phyloP scores from a whole-genome alignment of 2,329 filamentous ascomycete genomes.

The Chaetomiaceae sp. region DNA sequence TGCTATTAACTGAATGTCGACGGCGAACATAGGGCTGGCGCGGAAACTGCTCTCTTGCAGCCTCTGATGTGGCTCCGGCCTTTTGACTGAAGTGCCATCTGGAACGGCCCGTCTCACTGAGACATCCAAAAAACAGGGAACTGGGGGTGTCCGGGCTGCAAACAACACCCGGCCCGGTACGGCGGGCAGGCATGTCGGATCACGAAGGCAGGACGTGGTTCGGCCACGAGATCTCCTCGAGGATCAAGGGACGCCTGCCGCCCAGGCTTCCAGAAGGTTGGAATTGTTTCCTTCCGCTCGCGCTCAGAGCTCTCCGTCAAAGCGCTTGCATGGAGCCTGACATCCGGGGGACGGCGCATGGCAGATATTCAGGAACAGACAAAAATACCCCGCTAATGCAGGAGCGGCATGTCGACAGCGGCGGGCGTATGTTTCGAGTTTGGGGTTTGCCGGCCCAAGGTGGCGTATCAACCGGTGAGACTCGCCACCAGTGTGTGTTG shows the following conservation, averaged over 20 bases:
- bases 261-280: constrained; percentile 16
- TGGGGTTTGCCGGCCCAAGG: constrained; percentile 2
- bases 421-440: constrained; percentile 11
- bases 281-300: not conserved
- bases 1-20: too few species aligned
- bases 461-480: not conserved
- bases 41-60: too few species aligned
- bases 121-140: too few species aligned
- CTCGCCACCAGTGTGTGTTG: not conserved
- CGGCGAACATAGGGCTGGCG: too few species aligned
- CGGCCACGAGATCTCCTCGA: not conserved
- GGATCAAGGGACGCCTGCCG: not conserved
- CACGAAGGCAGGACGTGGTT: not conserved
- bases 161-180: too few species aligned
- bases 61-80: too few species aligned
- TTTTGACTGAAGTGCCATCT: too few species aligned
- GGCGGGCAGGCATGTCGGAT: too few species aligned
- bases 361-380: constrained; percentile 24
- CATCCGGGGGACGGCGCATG: constrained; percentile 15
- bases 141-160: too few species aligned
- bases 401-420: constrained; percentile 21
- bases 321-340: constrained; percentile 16
- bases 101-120: too few species aligned
- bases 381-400: constrained; percentile 24
- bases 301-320: not conserved